Conservation (phyloP, 108 stramenopile genomes). For the Skeletonema grethae region DNA sequence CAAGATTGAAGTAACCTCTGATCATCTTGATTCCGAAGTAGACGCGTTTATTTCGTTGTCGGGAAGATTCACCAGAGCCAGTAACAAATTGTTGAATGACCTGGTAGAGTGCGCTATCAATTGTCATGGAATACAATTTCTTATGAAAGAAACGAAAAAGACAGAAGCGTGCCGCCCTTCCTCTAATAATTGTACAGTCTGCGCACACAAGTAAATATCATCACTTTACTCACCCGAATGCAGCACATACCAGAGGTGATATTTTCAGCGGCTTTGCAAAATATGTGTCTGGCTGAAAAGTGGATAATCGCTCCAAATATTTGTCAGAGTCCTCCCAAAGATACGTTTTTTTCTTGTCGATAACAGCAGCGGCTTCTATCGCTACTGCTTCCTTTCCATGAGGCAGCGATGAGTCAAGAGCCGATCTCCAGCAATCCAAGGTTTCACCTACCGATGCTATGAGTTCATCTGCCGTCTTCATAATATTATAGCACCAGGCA, state of each 20-base stretch:
- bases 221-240: slow-evolving; percentile 64
- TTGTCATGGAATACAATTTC: neutral
- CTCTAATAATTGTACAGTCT: neutral
- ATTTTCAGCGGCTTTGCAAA: slow-evolving; percentile 66
- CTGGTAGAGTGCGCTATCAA: neutral
- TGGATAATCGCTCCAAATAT: slow-evolving; percentile 51
- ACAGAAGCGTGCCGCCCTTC: slow-evolving; percentile 1
- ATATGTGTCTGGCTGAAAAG: slow-evolving; percentile 54
- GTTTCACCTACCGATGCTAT: slow-evolving; percentile 23
- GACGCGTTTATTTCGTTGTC: slow-evolving; percentile 8
- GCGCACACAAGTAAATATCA: neutral
- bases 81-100: neutral
- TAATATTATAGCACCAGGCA: no score
- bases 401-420: neutral
- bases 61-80: neutral
- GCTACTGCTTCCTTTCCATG: slow-evolving; percentile 8
- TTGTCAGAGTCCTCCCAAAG: slow-evolving; percentile 13
- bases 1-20: slow-evolving; percentile 46
- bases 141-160: neutral
- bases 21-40: slow-evolving; percentile 30
- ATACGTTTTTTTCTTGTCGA: neutral
- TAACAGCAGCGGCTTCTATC: neutral
- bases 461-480: slow-evolving; percentile 24
- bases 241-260: slow-evolving; percentile 67
- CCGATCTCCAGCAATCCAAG: slow-evolving; percentile 10